These are phyloP conservation scores for Chaetomium tenue DNA, from an alignment of 495 filamentous ascomycete genomes.

Conservation along the genomic window DNA sequence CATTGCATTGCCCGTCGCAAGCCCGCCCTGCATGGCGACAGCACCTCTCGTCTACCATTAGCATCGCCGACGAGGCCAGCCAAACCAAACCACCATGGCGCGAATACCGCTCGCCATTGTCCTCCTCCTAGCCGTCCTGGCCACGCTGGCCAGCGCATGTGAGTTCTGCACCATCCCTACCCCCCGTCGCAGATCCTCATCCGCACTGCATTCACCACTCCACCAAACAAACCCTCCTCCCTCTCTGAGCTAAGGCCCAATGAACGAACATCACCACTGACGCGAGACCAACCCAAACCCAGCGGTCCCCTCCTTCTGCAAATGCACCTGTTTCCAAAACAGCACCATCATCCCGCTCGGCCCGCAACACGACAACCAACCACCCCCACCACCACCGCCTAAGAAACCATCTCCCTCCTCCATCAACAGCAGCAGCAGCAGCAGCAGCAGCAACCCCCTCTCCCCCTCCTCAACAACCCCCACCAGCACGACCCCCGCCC, in stretches of 20 bases:
- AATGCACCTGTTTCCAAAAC: conserved; percentile 93
- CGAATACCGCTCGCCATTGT: conserved; percentile 34
- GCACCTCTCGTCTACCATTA: not conserved
- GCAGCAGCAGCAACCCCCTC: too few relatives aligned
- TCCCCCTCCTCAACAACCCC: too few relatives aligned
- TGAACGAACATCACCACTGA: not conserved
- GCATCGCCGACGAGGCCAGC: not conserved
- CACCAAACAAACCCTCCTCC: not conserved
- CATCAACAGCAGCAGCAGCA: too few relatives aligned
- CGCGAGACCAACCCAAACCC: conserved; percentile 12
- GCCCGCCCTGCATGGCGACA: not conserved
- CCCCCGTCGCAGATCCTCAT: not conserved
- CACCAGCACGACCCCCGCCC: conserved; percentile 18
- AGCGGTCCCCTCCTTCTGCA: conserved; percentile 84
- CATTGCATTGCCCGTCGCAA: not conserved
- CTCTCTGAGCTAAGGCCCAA: not conserved
- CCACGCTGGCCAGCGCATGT: conserved; percentile 40
- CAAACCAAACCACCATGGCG: conserved; percentile 28
- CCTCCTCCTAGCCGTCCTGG: conserved; percentile 32
- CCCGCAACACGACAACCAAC: conserved; percentile 35
- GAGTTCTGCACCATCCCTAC: conserved; percentile 22
- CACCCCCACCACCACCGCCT: conserved; percentile 15
- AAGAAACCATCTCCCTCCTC: not conserved
- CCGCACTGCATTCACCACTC: not conserved
- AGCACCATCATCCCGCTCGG: conserved; percentile 81